phyloP scores from a whole-genome alignment of 2,329 filamentous ascomycete genomes.

The Fusarium denticulatum region DNA sequence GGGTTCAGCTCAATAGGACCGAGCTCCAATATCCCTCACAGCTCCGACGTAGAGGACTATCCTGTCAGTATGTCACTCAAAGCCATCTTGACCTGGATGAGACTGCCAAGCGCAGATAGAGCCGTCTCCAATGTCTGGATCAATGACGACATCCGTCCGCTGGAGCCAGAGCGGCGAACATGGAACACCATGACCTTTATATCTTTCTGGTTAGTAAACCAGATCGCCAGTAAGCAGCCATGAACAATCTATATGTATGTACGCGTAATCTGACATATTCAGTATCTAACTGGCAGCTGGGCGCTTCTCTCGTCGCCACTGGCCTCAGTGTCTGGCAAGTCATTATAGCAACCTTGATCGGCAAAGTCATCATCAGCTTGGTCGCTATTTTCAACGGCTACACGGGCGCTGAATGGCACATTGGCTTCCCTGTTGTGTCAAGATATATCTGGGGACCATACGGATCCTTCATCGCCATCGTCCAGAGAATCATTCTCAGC shows the following conservation, averaged over 20 bases:
- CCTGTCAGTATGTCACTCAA: not conserved
- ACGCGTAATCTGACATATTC: rapidly evolving
- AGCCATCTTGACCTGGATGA: not conserved
- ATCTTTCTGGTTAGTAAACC: not conserved
- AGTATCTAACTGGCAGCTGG: not conserved
- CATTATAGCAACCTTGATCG: not conserved
- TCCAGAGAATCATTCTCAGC: not conserved
- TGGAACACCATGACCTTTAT: not conserved
- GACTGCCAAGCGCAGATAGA: not conserved
- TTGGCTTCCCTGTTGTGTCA: not conserved
- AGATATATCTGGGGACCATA: not conserved
- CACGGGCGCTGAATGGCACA: not conserved
- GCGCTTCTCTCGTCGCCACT: not conserved
- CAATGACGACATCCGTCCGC: not conserved
- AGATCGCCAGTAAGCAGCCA: not conserved
- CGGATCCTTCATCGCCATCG: not conserved
- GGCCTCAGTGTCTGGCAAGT: not conserved
- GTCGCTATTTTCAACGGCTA: not conserved
- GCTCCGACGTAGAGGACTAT: rapidly evolving
- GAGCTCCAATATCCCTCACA: not conserved
- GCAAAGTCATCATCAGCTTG: not conserved
- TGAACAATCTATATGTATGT: rapidly evolving
- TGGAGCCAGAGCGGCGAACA: not conserved
- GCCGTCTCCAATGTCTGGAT: not conserved
- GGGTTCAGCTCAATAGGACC: rapidly evolving